These are phyloP conservation scores for Coemansia sp. DNA, from an alignment of 192 early-diverging fungal genomes.

Conservation along the genomic window DNA sequence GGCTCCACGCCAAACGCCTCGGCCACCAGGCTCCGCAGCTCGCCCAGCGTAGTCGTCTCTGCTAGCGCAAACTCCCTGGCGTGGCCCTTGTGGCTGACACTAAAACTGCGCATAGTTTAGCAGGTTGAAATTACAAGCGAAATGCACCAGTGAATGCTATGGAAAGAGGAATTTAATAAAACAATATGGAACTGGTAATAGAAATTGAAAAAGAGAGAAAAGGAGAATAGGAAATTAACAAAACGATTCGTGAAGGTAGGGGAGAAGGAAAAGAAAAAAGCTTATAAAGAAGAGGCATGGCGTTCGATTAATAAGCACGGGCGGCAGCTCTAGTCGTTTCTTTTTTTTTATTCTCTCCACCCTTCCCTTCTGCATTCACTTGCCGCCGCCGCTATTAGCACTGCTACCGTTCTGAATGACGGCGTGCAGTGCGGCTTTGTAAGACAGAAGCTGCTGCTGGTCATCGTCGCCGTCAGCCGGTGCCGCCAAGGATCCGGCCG, in stretches of 20 bases:
- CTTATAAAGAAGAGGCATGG: slow-evolving; percentile 2
- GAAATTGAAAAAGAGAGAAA: background rate
- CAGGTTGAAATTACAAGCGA: background rate
- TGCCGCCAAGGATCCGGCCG: background rate
- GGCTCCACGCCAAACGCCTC: slow-evolving; percentile 29
- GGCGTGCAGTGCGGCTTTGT: slow-evolving; percentile 47
- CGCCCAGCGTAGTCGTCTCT: slow-evolving; percentile 18
- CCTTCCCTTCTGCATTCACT: background rate
- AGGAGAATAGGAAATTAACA: background rate
- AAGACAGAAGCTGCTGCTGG: slow-evolving; percentile 26
- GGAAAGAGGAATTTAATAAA: background rate
- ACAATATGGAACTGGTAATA: background rate
- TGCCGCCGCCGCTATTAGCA: no score
- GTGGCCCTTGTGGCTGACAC: slow-evolving; percentile 27
- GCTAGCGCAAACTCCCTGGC: slow-evolving; percentile 8
- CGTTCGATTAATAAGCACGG: background rate
- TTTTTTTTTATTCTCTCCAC: slow-evolving; percentile 2
- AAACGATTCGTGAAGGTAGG: no score
- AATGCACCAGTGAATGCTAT: background rate
- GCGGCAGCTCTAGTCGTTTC: no score
- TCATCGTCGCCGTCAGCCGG: background rate
- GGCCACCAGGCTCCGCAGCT: slow-evolving; percentile 26
- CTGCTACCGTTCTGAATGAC: slow-evolving; percentile 9
- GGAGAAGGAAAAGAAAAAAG: background rate
- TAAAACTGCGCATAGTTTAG: slow-evolving; percentile 7